Conservation (phyloP, 116 monocot species). For the Posidonia oceanica region DNA sequence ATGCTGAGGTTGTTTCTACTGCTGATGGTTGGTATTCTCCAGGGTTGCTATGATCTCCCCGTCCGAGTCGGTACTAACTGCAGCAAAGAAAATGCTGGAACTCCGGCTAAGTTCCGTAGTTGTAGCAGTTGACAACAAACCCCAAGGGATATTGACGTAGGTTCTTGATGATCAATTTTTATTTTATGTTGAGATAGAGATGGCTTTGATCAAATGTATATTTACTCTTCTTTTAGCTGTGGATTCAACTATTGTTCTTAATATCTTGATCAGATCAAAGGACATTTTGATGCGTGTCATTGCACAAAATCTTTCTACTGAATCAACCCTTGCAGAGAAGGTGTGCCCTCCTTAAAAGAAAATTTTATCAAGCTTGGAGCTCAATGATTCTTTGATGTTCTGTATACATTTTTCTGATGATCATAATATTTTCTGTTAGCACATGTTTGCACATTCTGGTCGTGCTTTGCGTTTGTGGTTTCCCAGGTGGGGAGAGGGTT, state of each 20-base stretch:
- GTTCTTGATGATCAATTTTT: not conserved
- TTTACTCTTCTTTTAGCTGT: not conserved
- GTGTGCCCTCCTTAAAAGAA: constrained; percentile 15
- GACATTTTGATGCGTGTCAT: constrained; percentile 94
- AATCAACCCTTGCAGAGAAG: constrained; percentile 73
- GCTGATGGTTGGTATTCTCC: constrained; percentile 4
- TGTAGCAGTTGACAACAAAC: constrained; percentile 70
- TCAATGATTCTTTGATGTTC: too few relatives aligned
- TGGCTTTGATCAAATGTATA: not conserved
- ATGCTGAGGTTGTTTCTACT: not conserved
- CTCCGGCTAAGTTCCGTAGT: constrained; percentile 65
- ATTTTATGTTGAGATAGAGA: not conserved
- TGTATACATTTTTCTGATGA: too few relatives aligned
- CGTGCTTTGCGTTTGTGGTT: too few relatives aligned
- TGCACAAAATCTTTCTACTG: constrained; percentile 67
- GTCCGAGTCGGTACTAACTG: constrained; percentile 66
- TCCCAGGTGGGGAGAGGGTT: too few relatives aligned
- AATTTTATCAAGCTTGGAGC: too few relatives aligned
- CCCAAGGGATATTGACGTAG: constrained; percentile 87
- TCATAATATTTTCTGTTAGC: not conserved
- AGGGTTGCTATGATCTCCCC: constrained; percentile 68
- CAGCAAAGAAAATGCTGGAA: constrained; percentile 89
- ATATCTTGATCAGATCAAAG: constrained; percentile 39
- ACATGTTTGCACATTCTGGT: not conserved
- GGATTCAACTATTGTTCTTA: not conserved